Base-by-base conservation (phyloP, 768 basidiomycete species). In the Exidia glandulosa region DNA sequence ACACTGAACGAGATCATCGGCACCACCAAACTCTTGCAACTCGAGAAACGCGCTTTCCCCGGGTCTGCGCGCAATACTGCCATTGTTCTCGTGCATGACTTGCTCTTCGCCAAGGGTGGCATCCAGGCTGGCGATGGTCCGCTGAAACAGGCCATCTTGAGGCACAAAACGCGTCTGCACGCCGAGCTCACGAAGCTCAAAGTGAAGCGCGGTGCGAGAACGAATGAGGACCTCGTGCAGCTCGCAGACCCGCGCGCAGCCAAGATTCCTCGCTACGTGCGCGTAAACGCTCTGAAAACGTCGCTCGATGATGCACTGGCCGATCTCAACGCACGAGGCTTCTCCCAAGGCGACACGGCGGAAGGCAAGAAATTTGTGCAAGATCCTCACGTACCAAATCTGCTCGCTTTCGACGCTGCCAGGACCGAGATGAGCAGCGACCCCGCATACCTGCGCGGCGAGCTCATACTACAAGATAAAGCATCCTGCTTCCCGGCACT, bases 401-500 rank as follows among this genome's bases (percentile, higher is more conserved):
- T 96, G 27, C 79, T 97, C 50, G 74, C 85, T 41, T 93, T 95
- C 68, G 79, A 85, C 58, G 85, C 90, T 9, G 75, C 76, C 61
- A 45, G 60, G 0, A 71, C 75, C 13, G 76, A 83, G 48, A 83
- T 95, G 62, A 83, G 83, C n/a, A 79, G 82, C 32, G 85, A 93
- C 63, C 72, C 78, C 2, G 79, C 84, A 25, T 96, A 94, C 72
- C 77, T 76, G 63, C 74, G 80, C 32, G 93, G 94, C 30, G 89
- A 85, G 61, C 74, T 98, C 33, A 94, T 99, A 62, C 75, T 98
- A 5, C 96, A 99, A 72, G 96, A 99, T 72, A 97, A 98, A 70
- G 95, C 96, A 23, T 95, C 93, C 59, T 99, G 96, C 72, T 93
- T 99, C 71, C 92, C 96, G 19, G 92, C 95, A 0, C 75, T 84